A percentile compares a stretch with the other conserved stretches of the same genome.
These are phyloP conservation scores for Fusarium palustre DNA, from an alignment of 2,329 filamentous ascomycete species.

Conservation along the genomic window DNA sequence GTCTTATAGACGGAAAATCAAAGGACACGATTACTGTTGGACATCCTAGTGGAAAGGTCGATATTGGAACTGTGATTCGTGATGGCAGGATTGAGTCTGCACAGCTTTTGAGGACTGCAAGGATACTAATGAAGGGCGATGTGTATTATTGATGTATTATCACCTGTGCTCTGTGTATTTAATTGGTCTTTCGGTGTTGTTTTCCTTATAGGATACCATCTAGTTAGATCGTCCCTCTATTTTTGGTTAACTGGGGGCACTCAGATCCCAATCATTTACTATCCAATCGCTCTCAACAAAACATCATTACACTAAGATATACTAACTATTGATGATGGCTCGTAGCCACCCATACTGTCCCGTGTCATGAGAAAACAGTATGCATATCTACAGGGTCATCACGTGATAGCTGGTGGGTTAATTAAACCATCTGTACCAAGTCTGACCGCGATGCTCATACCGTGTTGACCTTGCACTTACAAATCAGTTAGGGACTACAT, in stretches of 20 bases:
- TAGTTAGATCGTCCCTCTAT: neutral
- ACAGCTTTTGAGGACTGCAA: constrained; percentile 60
- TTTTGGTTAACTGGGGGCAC: neutral
- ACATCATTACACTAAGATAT: neutral
- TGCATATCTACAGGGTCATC: neutral
- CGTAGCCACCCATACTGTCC: neutral
- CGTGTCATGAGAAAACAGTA: neutral
- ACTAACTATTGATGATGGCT: neutral
- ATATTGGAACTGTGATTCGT: constrained; percentile 57
- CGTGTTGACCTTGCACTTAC: neutral
- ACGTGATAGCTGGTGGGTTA: constrained; percentile 20
- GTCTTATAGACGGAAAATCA: constrained; percentile 42
- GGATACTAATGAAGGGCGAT: constrained; percentile 62
- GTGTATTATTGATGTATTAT: constrained; percentile 56
- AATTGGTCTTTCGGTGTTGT: neutral
- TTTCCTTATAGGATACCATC: neutral
- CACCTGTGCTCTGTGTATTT: neutral
- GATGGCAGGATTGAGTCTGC: constrained; percentile 58
- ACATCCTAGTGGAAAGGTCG: constrained; percentile 61
- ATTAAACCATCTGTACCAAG: neutral
- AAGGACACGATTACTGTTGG: constrained; percentile 55
- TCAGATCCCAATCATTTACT: neutral
- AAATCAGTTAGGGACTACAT: neutral
- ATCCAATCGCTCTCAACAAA: neutral
- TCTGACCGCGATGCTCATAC: neutral